A percentile compares a stretch with the other conserved stretches of the same genome.
Evolutionary conservation across 2,329 filamentous ascomycete genomes (phyloP).

Genomic region (Cladosporium sp.): DNA sequence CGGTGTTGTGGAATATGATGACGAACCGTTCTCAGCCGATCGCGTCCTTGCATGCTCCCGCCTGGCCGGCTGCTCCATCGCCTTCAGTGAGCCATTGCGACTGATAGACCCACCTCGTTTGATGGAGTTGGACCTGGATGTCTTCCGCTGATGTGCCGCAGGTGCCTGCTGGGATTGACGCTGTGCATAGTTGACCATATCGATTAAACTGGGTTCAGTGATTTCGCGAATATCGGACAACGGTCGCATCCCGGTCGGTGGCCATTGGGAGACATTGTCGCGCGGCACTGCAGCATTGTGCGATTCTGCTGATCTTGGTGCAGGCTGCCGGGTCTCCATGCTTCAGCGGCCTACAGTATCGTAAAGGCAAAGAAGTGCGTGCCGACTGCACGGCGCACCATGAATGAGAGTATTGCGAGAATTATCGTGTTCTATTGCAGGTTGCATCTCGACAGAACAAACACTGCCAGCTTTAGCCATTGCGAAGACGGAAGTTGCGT

Average conservation of each 20-base stretch:
- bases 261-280: conserved; percentile 9
- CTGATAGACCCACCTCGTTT: conserved; percentile 28
- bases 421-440: not conserved
- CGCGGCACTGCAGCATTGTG: not conserved
- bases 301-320: not conserved
- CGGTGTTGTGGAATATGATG: conserved; percentile 37
- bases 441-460: not conserved
- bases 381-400: not conserved
- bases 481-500: not conserved
- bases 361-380: not conserved
- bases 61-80: conserved; percentile 18
- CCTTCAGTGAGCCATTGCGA: conserved; percentile 27
- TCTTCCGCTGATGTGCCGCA: conserved; percentile 20
- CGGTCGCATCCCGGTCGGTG: conserved; percentile 35
- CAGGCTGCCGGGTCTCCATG: conserved; percentile 2
- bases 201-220: conserved; percentile 51
- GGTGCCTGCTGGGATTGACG: conserved; percentile 5
- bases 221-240: conserved; percentile 53
- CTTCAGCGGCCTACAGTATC: not conserved
- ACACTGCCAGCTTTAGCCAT: not conserved
- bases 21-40: conserved; percentile 27
- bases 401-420: not conserved
- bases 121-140: conserved; percentile 34
- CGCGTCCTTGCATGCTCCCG: conserved; percentile 17
- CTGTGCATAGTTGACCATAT: conserved; percentile 25